Percentiles rank a stretch among this genome's conserved stretches.
These are phyloP conservation scores for Chlorella sp. DNA, from an alignment of 139 green algal genomes.

Conservation along the genomic window DNA sequence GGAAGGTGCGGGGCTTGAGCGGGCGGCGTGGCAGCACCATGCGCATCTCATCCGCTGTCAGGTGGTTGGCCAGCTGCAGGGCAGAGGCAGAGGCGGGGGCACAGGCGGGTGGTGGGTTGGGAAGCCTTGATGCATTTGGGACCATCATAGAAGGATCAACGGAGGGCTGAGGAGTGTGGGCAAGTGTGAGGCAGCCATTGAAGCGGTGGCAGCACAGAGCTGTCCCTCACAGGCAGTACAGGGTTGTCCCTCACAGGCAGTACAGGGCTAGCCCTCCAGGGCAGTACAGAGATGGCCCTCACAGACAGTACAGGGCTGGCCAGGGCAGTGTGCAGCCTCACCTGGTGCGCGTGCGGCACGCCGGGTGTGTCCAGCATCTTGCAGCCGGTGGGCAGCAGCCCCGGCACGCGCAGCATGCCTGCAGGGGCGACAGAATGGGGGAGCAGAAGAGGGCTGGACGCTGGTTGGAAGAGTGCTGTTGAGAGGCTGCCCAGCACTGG, in stretches of 20 bases:
- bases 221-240: too few relatives aligned
- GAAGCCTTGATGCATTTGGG: too few relatives aligned
- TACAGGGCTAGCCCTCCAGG: too few relatives aligned
- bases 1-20: constrained; percentile 91
- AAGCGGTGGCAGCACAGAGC: too few relatives aligned
- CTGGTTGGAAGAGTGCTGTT: neutral
- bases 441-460: neutral
- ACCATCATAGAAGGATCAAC: neutral
- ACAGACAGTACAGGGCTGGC: too few relatives aligned
- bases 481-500: neutral
- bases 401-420: constrained; percentile 82
- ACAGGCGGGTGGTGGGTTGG: too few relatives aligned
- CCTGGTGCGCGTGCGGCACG: constrained; percentile 91
- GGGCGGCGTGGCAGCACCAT: constrained; percentile 74
- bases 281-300: too few relatives aligned
- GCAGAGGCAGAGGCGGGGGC: neutral
- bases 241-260: too few relatives aligned
- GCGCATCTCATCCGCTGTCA: constrained; percentile 81
- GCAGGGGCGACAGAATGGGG: neutral
- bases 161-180: too few relatives aligned
- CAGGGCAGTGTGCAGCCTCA: constrained; percentile 34
- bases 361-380: constrained; percentile 95
- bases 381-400: constrained; percentile 79
- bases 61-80: constrained; percentile 25
- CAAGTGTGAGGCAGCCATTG: too few relatives aligned